A percentile compares a stretch with the other conserved stretches of the same genome.
Conservation (phyloP, 352 stramenopile species). For the Pythium monospermum region DNA sequence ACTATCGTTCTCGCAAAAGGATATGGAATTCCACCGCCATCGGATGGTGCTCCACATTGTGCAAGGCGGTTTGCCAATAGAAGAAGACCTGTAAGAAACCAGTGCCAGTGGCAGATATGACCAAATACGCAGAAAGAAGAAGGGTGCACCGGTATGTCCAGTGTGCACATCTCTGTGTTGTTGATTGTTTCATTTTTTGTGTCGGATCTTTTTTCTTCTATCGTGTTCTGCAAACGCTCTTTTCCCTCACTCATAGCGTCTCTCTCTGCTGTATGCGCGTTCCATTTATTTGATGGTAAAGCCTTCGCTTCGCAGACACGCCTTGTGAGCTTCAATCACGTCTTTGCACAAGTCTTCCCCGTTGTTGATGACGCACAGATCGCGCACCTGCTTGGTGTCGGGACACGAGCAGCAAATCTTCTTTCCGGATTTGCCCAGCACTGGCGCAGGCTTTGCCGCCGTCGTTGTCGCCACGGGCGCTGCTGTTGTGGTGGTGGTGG, state of each 20-base stretch:
- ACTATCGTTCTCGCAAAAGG: conserved; percentile 67
- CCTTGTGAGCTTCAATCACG: conserved; percentile 97
- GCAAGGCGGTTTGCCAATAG: conserved; percentile 49
- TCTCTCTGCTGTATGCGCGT: neutral
- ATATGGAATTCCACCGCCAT: conserved; percentile 82
- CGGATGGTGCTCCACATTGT: conserved; percentile 77
- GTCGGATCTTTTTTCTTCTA: neutral
- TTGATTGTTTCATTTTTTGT: neutral
- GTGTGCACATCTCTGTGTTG: too few species aligned
- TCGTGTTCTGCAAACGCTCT: too few species aligned
- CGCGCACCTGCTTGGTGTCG: conserved; percentile 93
- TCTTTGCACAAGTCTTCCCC: conserved; percentile 91
- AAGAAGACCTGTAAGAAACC: conserved; percentile 62
- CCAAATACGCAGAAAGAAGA: too few species aligned
- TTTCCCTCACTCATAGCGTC: too few species aligned
- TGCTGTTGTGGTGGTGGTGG: conserved; percentile 10
- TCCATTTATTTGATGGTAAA: conserved; percentile 90
- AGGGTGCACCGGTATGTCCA: too few species aligned
- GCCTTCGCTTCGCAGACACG: conserved; percentile 93
- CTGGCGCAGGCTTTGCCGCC: conserved; percentile 26
- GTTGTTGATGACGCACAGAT: conserved; percentile 90
- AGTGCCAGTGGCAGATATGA: too few species aligned
- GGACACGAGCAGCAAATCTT: conserved; percentile 99
- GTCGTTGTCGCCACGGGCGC: conserved; percentile 16
- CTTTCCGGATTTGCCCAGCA: conserved; percentile 93